Conservation (phyloP, 192 early-diverging fungal genomes). For the Entophlyctis helioformis region DNA sequence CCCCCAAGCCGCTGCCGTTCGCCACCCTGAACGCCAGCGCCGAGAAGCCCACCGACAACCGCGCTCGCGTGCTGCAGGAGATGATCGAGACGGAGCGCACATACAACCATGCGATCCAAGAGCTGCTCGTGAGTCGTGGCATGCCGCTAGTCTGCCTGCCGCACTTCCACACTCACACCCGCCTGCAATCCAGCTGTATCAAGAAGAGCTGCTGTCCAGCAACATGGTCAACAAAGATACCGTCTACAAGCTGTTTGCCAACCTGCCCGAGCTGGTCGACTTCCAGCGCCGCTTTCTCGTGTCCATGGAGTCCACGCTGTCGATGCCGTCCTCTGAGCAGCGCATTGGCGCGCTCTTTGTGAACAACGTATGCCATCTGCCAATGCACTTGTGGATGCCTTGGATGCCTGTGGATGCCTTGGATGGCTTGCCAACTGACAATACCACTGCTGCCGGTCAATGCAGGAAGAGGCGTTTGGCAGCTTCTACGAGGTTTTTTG, state of each 20-base stretch:
- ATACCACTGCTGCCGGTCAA: too few relatives aligned
- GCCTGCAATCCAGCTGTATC: constrained; percentile 11
- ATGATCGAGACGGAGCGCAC: constrained; percentile 86
- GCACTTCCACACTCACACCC: too few relatives aligned
- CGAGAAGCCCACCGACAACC: constrained; percentile 65
- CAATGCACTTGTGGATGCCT: too few relatives aligned
- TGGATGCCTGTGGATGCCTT: too few relatives aligned
- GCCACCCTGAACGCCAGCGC: background rate
- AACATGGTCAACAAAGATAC: constrained; percentile 71
- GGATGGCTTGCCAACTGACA: too few relatives aligned
- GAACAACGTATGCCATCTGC: constrained; percentile 51
- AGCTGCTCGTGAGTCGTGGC: constrained; percentile 64
- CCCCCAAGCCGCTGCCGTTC: constrained; percentile 31
- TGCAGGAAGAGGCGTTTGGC: constrained; percentile 27
- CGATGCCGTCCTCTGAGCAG: constrained; percentile 64
- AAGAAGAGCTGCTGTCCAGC: constrained; percentile 17
- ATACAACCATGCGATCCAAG: constrained; percentile 83
- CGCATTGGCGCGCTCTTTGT: constrained; percentile 78
- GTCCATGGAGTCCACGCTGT: constrained; percentile 65
- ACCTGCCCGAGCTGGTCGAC: constrained; percentile 86
- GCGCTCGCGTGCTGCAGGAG: constrained; percentile 77
- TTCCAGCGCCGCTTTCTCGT: constrained; percentile 93
- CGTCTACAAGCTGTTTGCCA: constrained; percentile 76
- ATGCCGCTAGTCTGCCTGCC: too few relatives aligned
- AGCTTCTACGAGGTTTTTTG: constrained; percentile 88